Conservation (phyloP, 2,329 filamentous ascomycete species). For the Clonostachys sp. region DNA sequence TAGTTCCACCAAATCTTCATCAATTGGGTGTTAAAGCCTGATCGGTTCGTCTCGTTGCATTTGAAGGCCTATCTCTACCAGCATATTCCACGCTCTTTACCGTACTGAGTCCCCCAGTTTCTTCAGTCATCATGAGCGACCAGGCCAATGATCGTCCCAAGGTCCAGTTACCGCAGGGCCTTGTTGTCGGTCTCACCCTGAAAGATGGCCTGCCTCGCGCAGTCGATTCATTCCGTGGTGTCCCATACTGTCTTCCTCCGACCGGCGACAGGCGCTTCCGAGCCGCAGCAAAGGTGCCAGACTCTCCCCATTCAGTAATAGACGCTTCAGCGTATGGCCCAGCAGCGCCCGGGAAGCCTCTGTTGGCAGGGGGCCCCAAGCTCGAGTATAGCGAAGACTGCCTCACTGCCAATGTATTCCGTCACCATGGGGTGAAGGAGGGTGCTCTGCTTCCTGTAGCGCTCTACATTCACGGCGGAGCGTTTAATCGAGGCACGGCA, state of each 20-base stretch:
- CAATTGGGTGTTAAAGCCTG: too few relatives aligned
- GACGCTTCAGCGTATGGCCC: conserved; percentile 30
- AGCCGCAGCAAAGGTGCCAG: conserved; percentile 19
- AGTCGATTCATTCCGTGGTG: conserved; percentile 36
- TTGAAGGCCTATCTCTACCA: too few relatives aligned
- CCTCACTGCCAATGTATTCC: conserved; percentile 48
- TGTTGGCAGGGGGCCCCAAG: conserved; percentile 9
- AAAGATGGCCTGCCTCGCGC: conserved; percentile 11
- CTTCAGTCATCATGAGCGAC: too few relatives aligned
- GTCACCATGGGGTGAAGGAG: conserved; percentile 15
- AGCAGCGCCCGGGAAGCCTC: conserved; percentile 12
- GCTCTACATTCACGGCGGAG: conserved; percentile 52
- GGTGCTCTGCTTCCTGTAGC: conserved; percentile 29
- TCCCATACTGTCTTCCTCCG: conserved; percentile 43
- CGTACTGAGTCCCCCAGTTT: too few relatives aligned
- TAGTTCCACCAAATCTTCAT: too few relatives aligned
- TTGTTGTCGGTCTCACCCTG: not conserved
- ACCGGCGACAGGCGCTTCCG: conserved; percentile 39
- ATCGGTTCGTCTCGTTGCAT: too few relatives aligned
- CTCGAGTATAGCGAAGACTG: conserved; percentile 43
- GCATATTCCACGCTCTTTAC: too few relatives aligned
- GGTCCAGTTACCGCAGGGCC: not conserved
- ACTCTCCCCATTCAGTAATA: conserved; percentile 16
- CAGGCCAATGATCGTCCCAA: not conserved
- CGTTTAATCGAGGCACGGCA: conserved; percentile 14